These are phyloP conservation scores for Lenwebbia sp. DNA, from an alignment of 345 rosid species.

Conservation along the genomic window DNA sequence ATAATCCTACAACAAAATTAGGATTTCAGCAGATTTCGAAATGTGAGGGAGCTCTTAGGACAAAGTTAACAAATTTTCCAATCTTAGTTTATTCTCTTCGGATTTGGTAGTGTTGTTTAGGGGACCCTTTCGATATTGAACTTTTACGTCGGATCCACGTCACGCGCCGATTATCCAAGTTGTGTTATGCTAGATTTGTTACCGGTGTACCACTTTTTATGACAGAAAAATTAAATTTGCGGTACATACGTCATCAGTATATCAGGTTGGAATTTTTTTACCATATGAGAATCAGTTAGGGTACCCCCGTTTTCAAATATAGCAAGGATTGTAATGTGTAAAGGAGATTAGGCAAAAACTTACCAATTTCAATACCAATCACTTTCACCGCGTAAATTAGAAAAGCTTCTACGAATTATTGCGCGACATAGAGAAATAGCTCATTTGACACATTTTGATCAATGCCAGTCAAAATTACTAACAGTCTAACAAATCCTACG, in stretches of 20 bases:
- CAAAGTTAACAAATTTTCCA: background rate
- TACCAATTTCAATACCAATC: too few species aligned
- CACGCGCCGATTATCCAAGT: accelerated
- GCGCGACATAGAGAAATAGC: accelerated
- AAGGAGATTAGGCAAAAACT: background rate
- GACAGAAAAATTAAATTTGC: accelerated
- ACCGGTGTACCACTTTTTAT: background rate
- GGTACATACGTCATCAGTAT: accelerated
- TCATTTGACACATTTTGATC: background rate
- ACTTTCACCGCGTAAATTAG: background rate
- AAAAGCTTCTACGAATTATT: background rate
- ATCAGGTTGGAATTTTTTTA: background rate
- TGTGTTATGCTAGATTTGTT: too few species aligned
- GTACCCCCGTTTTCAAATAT: background rate
- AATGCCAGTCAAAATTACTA: background rate
- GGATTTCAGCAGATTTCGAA: background rate
- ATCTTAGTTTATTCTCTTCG: accelerated
- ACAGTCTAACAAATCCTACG: background rate
- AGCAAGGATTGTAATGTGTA: background rate
- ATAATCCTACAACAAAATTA: background rate
- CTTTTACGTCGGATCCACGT: accelerated
- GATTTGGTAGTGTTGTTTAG: background rate
- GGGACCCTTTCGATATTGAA: background rate
- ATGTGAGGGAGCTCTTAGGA: background rate
- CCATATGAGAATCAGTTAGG: background rate